Base-by-base conservation (phyloP, 306 rosid species). In the Cotoneaster glaucophyllus region DNA sequence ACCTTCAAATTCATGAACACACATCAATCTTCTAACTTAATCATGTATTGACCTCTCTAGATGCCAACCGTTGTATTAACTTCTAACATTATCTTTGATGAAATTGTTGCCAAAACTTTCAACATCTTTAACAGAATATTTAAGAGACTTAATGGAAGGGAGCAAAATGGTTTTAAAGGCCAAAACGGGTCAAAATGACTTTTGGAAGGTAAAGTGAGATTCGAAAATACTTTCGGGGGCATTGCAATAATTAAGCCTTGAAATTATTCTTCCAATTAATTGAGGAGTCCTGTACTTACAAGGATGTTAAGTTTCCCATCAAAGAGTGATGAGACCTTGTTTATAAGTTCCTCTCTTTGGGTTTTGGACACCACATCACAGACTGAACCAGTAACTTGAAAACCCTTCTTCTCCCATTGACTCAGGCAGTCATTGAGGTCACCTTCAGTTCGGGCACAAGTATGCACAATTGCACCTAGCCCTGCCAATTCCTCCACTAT, bases 401-500 rank as follows among this genome's bases (percentile, higher is more conserved):
- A 78, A 24, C 80, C 86, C 45, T 74, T 74, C 22, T 25, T 43
- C 32, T 29, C 26, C 86, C 83, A 78, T 24, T 75, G 74, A 44
- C 22, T 31, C 22, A 82, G n/a, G 57, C 86, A 78, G n/a, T 74
- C 74, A 37, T 62, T 74, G 25, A 80, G 79, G 3, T 69, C 29
- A 22, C 43, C 25, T 68, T 74, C 70, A 1, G 70, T 70, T 15
- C 83, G 28, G 4, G 71, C 13, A 25, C 83, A 78, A 6, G 83
- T 74, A 54, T 74, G 76, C 15, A 82, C 56, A 13, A 6, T 69
- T 19, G 83, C 83, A 31, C 80, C 83, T 9, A 82, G 11, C 18
- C 70, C 80, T 1, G 80, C 77, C 74, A 82, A 32, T 78, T 78
- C 86, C 64, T 78, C 83, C 70, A 79, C 86, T n/a, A 78, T 26